These are phyloP conservation scores for Hyaloscypha bicolor DNA, from an alignment of 495 filamentous ascomycete genomes.

Conservation along the genomic window DNA sequence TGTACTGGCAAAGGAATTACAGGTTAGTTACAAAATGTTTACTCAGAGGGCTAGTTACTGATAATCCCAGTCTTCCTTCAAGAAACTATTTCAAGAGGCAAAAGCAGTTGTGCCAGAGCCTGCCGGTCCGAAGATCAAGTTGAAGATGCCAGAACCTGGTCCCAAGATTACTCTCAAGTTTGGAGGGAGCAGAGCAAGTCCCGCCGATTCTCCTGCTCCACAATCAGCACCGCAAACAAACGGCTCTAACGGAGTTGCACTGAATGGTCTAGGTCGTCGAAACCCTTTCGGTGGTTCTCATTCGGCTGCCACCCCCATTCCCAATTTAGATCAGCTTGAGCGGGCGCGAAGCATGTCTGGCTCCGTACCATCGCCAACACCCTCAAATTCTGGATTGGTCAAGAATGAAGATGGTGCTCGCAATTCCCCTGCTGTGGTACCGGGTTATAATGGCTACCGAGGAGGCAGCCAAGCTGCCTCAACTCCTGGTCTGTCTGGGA, in stretches of 20 bases:
- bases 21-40: constrained; percentile 52
- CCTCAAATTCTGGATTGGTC: constrained; percentile 42
- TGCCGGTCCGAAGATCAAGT: constrained; percentile 72
- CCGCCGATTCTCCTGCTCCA: constrained; percentile 56
- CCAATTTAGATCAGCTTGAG: constrained; percentile 35
- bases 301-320: constrained; percentile 32
- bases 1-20: constrained; percentile 68
- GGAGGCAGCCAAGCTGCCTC: constrained; percentile 31
- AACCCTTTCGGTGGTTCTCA: constrained; percentile 30
- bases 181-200: constrained; percentile 46
- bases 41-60: not conserved
- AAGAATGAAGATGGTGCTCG: constrained; percentile 46
- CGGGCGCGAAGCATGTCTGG: constrained; percentile 47
- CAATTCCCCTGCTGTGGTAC: constrained; percentile 32
- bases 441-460: constrained; percentile 29
- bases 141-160: constrained; percentile 59
- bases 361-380: constrained; percentile 50
- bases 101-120: constrained; percentile 66
- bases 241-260: constrained; percentile 28
- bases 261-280: constrained; percentile 23
- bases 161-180: constrained; percentile 60
- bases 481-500: constrained; percentile 36
- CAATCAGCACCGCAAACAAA: constrained; percentile 51
- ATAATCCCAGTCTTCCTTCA: constrained; percentile 60
- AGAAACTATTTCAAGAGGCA: constrained; percentile 65